Percentiles rank a stretch among this genome's conserved stretches.
Evolutionary conservation across 495 filamentous ascomycete species (phyloP).

Genomic region (Aspergillus bertholletiae): DNA sequence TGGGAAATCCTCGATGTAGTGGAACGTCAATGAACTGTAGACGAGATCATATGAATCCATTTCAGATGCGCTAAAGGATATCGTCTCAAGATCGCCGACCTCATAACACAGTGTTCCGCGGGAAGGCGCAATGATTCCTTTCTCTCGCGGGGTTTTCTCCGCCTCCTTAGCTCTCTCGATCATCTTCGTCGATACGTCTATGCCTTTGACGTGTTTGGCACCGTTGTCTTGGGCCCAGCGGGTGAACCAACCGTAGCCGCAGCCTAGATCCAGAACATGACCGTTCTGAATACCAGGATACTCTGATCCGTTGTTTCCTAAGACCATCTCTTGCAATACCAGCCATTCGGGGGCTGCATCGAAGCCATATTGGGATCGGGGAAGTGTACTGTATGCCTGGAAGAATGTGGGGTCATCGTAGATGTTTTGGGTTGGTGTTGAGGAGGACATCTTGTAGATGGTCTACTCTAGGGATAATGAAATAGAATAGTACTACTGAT

Average conservation of each 20-base stretch:
- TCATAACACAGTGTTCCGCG: neutral
- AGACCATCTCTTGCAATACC: constrained; percentile 13
- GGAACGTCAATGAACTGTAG: constrained; percentile 21
- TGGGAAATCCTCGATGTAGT: constrained; percentile 19
- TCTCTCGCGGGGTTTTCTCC: neutral
- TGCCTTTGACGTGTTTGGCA: constrained; percentile 6
- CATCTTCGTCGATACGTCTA: constrained; percentile 24
- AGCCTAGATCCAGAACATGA: constrained; percentile 18
- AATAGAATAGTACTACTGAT: neutral
- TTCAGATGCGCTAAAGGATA: neutral
- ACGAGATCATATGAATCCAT: constrained; percentile 14
- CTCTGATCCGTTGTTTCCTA: neutral
- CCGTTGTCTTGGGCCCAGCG: constrained; percentile 19
- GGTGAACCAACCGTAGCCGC: constrained; percentile 24
- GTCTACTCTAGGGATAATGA: neutral
- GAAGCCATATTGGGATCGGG: constrained; percentile 20
- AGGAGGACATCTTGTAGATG: neutral
- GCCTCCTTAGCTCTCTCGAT: constrained; percentile 14
- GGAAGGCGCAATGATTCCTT: neutral
- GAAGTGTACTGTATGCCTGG: constrained; percentile 15
- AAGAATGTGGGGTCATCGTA: constrained; percentile 23
- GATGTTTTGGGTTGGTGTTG: constrained; percentile 17
- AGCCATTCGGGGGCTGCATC: constrained; percentile 21
- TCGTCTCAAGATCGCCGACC: neutral
- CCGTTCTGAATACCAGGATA: neutral